Conservation (phyloP, 164 flowering plant species). For the Akebia trifoliata region DNA sequence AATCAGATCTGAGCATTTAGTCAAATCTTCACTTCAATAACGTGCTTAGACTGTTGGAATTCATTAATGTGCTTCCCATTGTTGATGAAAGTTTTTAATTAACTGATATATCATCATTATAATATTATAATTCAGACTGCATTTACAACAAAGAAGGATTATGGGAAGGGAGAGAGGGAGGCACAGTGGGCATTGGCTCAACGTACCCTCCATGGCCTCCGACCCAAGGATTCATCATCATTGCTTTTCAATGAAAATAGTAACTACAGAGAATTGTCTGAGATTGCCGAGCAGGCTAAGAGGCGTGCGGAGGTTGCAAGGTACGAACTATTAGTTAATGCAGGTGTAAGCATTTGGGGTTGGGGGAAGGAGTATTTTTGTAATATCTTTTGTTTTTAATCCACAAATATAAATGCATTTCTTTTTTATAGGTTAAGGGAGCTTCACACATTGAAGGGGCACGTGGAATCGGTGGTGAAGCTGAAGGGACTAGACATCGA, state of each 20-base stretch:
- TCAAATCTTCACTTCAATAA: no score
- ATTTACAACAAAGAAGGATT: conserved; percentile 73
- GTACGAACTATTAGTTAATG: no score
- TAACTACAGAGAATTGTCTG: conserved; percentile 40
- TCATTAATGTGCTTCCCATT: no score
- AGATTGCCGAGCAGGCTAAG: conserved; percentile 65
- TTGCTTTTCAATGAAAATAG: conserved; percentile 25
- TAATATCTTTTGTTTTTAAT: no score
- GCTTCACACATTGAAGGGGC: conserved; percentile 48
- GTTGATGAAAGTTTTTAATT: no score
- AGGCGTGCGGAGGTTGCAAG: conserved; percentile 39
- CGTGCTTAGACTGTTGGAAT: no score
- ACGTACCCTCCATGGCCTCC: conserved; percentile 71
- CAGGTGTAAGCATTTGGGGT: no score
- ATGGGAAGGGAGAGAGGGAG: conserved; percentile 81
- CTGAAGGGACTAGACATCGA: conserved; percentile 28
- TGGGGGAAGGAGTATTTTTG: no score
- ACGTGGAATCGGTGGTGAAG: conserved; percentile 54
- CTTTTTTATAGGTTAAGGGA: conserved; percentile 36
- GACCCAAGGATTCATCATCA: conserved; percentile 23
- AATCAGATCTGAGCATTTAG: no score
- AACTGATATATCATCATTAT: no score
- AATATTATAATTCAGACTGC: conserved; percentile 49
- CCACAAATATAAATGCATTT: no score
- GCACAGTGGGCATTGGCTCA: conserved; percentile 84